phyloP scores from a whole-genome alignment of 805 yeast species.

The Saccharomycopsis oosterbeekiorum region DNA sequence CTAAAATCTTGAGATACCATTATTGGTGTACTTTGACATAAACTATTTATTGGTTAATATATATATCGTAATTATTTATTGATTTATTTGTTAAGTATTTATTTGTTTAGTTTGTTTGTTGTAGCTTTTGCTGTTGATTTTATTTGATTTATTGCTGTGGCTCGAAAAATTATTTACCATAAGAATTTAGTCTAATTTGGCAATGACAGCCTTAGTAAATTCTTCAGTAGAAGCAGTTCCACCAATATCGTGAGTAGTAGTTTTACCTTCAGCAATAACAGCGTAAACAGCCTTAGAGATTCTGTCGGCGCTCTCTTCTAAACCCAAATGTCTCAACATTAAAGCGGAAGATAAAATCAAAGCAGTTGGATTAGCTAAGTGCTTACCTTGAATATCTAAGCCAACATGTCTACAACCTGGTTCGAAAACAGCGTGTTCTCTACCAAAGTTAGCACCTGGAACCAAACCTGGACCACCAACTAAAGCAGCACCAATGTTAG shows the following conservation, averaged over 20 bases:
- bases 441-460: slow-evolving; percentile 97
- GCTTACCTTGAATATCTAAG: slow-evolving; percentile 87
- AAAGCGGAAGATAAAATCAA: slow-evolving; percentile 86
- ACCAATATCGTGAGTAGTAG: slow-evolving; percentile 84
- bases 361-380: slow-evolving; percentile 96
- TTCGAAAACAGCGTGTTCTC: slow-evolving; percentile 95
- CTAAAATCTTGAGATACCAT: background rate
- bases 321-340: slow-evolving; percentile 92
- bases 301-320: slow-evolving; percentile 73
- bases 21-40: background rate
- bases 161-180: background rate
- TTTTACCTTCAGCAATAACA: slow-evolving; percentile 81
- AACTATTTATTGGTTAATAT: background rate
- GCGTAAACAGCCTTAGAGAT: slow-evolving; percentile 83
- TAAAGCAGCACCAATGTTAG: slow-evolving; percentile 94
- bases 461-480: slow-evolving; percentile 97
- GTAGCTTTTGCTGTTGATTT: background rate
- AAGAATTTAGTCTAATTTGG: background rate
- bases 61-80: background rate
- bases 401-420: slow-evolving; percentile 99
- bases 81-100: background rate
- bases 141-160: background rate
- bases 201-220: slow-evolving; percentile 53
- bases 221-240: slow-evolving; percentile 85
- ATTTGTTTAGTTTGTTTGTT: background rate